Evolutionary conservation across 805 yeast species (phyloP), one percentile per base, ranked within the genome.

Genomic region (Ogataea methylovora): DNA sequence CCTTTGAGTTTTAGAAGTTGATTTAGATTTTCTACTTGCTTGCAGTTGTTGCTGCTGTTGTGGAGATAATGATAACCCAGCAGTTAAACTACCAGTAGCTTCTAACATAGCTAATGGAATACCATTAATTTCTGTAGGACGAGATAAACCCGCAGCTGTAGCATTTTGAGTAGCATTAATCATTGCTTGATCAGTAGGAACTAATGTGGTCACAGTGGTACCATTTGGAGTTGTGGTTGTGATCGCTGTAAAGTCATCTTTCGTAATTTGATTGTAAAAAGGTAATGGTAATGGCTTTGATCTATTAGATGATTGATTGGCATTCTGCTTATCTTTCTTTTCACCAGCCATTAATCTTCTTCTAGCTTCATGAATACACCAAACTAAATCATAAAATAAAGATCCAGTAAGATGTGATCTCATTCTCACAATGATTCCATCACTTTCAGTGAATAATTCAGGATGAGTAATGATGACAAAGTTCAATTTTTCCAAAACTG

Each of bases 291-390:
- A 71, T 37, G 21, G 15, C 23, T 41, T 36, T 15, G 35, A 30
- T 22, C 43, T 47, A 4, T 29, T 30, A 7, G 21, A 12, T 28
- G 34, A 2, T 8, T 21, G 1, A n/a, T 30, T 8, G 22, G 18
- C 14, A 24, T 58, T 52, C 21, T 12, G 33, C 43, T 31, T 38
- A 53, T 16, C n/a, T 28, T 32, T 13, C 24, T 20, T 9, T 21
- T 20, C 13, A 5, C 41, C 32, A 38, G 67, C 72, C 32, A 69
- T 48, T 24, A 72, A 69, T 35, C 94, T 65, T 52, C 96, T 67
- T 53, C 94, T 69, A 1, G 95, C 96, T 51, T 88, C 97, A 57
- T 88, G 97, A 31, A 88, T 81, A 54, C 94, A 83, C 87, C 95
- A 87, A 10, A 88, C 90, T 34, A 88, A 66, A 56, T 88, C 97